Base-by-base conservation (phyloP, 805 yeast genomes). In the Schwanniomyces occidentalis region DNA sequence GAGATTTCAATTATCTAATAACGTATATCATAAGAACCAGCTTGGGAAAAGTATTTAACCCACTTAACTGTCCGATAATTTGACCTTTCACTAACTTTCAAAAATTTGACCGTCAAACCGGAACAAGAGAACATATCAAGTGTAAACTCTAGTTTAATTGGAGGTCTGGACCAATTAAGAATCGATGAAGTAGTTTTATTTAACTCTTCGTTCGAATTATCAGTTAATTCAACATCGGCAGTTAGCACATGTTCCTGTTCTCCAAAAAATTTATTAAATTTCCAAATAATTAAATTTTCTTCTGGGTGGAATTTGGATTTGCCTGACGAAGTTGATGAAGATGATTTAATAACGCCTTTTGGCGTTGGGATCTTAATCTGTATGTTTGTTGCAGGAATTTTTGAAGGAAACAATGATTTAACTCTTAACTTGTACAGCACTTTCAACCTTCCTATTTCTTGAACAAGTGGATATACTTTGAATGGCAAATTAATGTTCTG, bases 11-110 rank as follows among this genome's bases (percentile, higher is more conserved):
- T n/a, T n/a, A n/a, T n/a, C 59, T 55, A 83, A 43, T 80, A 80
- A 36, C 97, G 69, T 7, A 87, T 71, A 42, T 90, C 96, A 48
- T 86, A 89, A 5, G 84, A 75, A 0, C 95, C 96, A 0, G 91
- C 80, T 41, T 73, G 76, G 1, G 91, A 73, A 10, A 75, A 55
- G 55, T 91, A 91, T 48, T 85, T 78, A 21, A 90, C 95, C 95
- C 95, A 88, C 55, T 90, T 91, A 15, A 85, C 78, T 0, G 95
- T 80, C 17, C 73, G 65, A 61, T 87, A 86, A 35, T 76, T 76
- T 6, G 49, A 61, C 49, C 56, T 72, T 63, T 63, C 90, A 72
- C 41, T 65, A 4, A 91, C 82, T 52, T 77, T 79, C 46, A 90
- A 67, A 54, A 76, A 84, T 41, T 83, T 74, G 24, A 90, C 91